Evolutionary conservation across 306 rosid species (phyloP).

Genomic region (Vigna nakashimae): DNA sequence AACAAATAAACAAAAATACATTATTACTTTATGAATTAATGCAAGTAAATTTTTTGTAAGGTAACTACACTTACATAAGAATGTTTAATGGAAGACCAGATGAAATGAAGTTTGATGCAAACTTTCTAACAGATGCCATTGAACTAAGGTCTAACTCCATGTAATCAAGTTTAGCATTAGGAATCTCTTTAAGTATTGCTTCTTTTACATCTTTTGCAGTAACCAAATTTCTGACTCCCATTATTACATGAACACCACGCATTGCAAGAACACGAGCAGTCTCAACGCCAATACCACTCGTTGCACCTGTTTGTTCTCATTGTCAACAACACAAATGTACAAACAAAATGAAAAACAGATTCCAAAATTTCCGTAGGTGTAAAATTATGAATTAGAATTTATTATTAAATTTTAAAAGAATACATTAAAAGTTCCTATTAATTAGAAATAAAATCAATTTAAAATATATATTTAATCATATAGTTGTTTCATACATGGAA

Average conservation of each 20-base stretch:
- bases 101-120: slow-evolving; percentile 60
- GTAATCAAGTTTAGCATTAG: slow-evolving; percentile 67
- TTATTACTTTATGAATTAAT: slow-evolving; percentile 10
- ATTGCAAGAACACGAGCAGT: slow-evolving; percentile 73
- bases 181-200: slow-evolving; percentile 56
- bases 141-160: slow-evolving; percentile 80
- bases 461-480: too few species aligned
- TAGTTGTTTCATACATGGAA: too few species aligned
- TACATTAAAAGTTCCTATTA: too few species aligned
- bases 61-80: slow-evolving; percentile 59
- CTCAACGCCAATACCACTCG: slow-evolving; percentile 79
- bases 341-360: too few species aligned
- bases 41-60: slow-evolving; percentile 35
- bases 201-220: slow-evolving; percentile 57
- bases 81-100: slow-evolving; percentile 67
- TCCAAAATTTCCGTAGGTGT: too few species aligned
- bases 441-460: too few species aligned
- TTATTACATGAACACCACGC: slow-evolving; percentile 75
- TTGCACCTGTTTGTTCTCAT: slow-evolving; percentile 56
- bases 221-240: slow-evolving; percentile 65
- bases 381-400: too few species aligned
- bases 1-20: slow-evolving; percentile 39
- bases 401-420: too few species aligned
- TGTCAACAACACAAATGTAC: too few species aligned
- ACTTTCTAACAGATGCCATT: slow-evolving; percentile 59